phyloP scores from a whole-genome alignment of 129 eudicot genomes.

The Pseudognaphalium luteoalbum region DNA sequence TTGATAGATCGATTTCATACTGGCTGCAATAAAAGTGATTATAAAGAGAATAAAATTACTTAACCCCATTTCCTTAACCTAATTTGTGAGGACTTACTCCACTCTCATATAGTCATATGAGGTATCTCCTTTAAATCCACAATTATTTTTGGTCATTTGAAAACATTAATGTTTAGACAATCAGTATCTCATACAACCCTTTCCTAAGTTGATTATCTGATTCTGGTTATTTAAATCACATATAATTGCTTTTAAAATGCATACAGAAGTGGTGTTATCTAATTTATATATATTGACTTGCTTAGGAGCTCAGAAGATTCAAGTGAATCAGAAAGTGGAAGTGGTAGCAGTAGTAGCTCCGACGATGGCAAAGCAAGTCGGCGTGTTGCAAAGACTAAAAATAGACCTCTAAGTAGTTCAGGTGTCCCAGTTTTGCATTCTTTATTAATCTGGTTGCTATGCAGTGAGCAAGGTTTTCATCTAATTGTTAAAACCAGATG shows the following conservation, averaged over 20 bases:
- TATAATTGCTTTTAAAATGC: background rate
- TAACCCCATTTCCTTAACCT: background rate
- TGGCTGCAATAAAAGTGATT: slow-evolving; percentile 5
- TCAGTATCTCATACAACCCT: background rate
- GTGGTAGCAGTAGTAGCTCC: slow-evolving; percentile 57
- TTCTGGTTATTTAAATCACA: background rate
- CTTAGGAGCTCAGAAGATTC: slow-evolving; percentile 38
- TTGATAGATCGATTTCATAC: background rate
- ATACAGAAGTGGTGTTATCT: background rate
- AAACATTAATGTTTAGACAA: background rate
- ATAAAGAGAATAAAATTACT: background rate
- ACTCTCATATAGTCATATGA: background rate
- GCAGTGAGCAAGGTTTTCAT: background rate
- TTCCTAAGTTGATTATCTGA: background rate
- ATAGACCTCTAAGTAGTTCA: slow-evolving; percentile 32
- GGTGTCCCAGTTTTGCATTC: slow-evolving; percentile 26
- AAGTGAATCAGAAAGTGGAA: slow-evolving; percentile 38
- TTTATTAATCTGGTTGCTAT: background rate
- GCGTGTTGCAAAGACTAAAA: slow-evolving; percentile 14
- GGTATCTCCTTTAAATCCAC: background rate
- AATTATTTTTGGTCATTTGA: background rate
- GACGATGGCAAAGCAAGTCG: slow-evolving; percentile 53
- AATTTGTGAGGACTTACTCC: background rate
- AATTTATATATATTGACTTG: background rate
- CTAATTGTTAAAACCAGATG: background rate